Base-by-base conservation (phyloP, 805 yeast genomes). In the Saccharomycopsis vini region DNA sequence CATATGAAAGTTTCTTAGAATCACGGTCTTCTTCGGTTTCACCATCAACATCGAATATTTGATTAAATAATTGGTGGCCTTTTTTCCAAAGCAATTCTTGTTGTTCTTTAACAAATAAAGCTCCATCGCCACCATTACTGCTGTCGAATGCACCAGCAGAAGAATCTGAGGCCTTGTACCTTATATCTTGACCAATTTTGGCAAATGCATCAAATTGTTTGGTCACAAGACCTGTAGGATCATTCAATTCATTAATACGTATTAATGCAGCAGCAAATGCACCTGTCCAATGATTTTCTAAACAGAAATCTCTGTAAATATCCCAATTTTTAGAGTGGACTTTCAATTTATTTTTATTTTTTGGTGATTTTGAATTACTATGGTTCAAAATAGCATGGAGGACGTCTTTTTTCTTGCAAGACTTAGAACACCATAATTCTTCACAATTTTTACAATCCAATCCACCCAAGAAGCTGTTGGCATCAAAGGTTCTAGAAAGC, bases 371-470 rank as follows among this genome's bases (percentile, higher is more conserved):
- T 35, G 45, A 43, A 4, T 68, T 55, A 42, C 64, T 65, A 56
- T 86, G 94, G 56, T 78, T 77, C 44, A 80, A 64, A 2, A 67
- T 58, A 1, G 63, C 61, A 57, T 86, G 95, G 6, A 72, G 57
- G 13, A 59, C 54, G 53, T 79, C 79, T 18, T 51, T 50, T 45
- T 68, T 71, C 54, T 78, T 77, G 63, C 95, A 85, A 7, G 57
- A 59, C 39, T 62, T 65, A 5, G 78, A 70, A 59, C 95, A 85
- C 90, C 92, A 85, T 39, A 77, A 63, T 41, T 77, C 81, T 5
- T 69, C 59, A 52, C 90, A 82, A 13, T 69, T 68, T 40, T 69
- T 65, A 62, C 95, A 85, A 50, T 78, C 81, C 39, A 79, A 62
- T n/a, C 81, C 79, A 34, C 59, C 62, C 39, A 70, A 57, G 28